phyloP scores from a whole-genome alignment of 768 basidiomycete genomes.

The Tricholoma matsutake region DNA sequence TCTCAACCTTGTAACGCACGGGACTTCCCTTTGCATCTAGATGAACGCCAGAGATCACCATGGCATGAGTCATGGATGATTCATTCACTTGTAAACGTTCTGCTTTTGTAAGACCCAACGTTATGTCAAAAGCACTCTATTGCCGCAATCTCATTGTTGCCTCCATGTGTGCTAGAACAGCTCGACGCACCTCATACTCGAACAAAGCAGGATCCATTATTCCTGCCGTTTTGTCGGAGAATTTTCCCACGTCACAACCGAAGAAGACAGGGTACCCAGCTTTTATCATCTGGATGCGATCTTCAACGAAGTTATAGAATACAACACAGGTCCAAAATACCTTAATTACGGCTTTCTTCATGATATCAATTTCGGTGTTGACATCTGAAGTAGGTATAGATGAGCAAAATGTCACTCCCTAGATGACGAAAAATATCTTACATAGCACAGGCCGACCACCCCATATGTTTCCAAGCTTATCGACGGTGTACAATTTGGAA shows the following conservation, averaged over 20 bases:
- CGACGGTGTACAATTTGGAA: slow-evolving; percentile 83
- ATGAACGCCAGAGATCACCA: slow-evolving; percentile 94
- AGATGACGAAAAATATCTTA: slow-evolving; percentile 39
- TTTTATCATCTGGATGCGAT: slow-evolving; percentile 57
- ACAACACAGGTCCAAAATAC: slow-evolving; percentile 24
- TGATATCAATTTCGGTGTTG: slow-evolving; percentile 77
- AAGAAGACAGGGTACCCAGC: slow-evolving; percentile 92
- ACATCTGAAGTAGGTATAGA: slow-evolving; percentile 54
- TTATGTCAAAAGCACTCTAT: slow-evolving; percentile 81
- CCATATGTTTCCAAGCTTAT: slow-evolving; percentile 92
- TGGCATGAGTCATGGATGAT: slow-evolving; percentile 91
- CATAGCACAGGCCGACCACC: slow-evolving; percentile 82
- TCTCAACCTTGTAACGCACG: slow-evolving; percentile 94
- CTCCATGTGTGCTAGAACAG: background rate
- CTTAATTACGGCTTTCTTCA: slow-evolving; percentile 82
- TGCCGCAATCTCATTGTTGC: background rate
- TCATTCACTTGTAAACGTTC: slow-evolving; percentile 81
- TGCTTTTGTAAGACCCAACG: slow-evolving; percentile 77
- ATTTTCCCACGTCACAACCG: slow-evolving; percentile 94
- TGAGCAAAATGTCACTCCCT: background rate
- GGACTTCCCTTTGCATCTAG: slow-evolving; percentile 72
- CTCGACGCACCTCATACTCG: slow-evolving; percentile 65
- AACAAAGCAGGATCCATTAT: slow-evolving; percentile 86
- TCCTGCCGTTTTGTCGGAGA: slow-evolving; percentile 64
- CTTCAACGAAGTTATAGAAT: background rate